Base-by-base conservation (phyloP, 2,329 filamentous ascomycete genomes). In the Fusarium coffeatum region DNA sequence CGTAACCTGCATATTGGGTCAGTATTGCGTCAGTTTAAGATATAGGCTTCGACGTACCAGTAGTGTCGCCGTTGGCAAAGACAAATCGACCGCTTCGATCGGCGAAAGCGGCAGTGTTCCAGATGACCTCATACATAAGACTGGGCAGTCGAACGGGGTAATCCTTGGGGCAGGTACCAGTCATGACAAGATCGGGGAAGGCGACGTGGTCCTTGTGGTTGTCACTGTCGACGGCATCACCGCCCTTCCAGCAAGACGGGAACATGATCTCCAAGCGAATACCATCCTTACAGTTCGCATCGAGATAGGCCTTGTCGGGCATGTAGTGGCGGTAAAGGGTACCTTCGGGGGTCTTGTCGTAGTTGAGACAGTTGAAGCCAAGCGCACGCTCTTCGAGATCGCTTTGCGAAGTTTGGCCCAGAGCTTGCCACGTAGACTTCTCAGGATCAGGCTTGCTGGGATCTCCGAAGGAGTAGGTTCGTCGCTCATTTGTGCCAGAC, bases 321-420 rank as follows among this genome's bases (percentile, higher is more conserved):
- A 98, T 76, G 77, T 88, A 90, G 80, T 97, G 94, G 71, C 94
- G 93, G 79, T 89, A 92, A 37, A 97, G 86, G 16, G 94, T 92
- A 3, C 87, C 86, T 79, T 97, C 94, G 4, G 92, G 83, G 0
- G 80, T 74, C 25, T 80, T 83, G 32, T 74, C 75, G 78, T 98
- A 98, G 87, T 98, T 90, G 65, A 99, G 83, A 81, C 96, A 98
- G 85, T 98, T 98, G 87, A 97, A 97, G 6, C 96, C 95, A 28
- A 98, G 74, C 12, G 94, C 93, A 66, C 94, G 93, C 83, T 97
- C 92, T 53, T 82, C 83, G 40, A 98, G 87, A 55, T 90, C 87
- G 18, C 81, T 79, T 82, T 97, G 94, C 48, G 77, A 80, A 13
- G 90, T 91, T 74, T 88, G 86, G 64, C 90, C 87, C 8, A 89